Percentiles rank a stretch among this genome's conserved stretches.
These are phyloP conservation scores for Chrysosporium keratinophilum DNA, from an alignment of 2,329 filamentous ascomycete genomes.

Conservation along the genomic window DNA sequence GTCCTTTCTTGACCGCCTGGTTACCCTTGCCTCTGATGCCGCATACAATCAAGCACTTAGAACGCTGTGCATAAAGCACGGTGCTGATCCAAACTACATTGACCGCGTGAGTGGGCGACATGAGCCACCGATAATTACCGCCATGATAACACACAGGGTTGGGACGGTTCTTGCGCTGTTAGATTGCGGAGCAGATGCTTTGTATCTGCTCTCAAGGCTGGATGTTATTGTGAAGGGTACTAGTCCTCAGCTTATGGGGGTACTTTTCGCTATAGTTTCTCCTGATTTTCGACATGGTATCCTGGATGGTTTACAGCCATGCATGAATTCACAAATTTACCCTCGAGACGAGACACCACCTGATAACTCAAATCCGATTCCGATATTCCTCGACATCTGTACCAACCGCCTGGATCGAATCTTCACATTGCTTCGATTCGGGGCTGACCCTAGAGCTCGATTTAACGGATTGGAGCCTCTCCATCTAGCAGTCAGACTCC, in stretches of 20 bases:
- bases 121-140: not conserved
- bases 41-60: not conserved
- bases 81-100: not conserved
- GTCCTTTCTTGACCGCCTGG: not conserved
- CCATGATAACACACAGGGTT: not conserved
- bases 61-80: not conserved
- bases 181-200: not conserved
- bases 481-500: not conserved
- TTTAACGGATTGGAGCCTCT: conserved; percentile 1
- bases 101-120: not conserved
- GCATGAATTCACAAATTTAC: not conserved
- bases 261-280: not conserved
- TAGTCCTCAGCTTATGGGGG: not conserved
- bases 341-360: not conserved
- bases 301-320: not conserved
- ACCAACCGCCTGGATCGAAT: not conserved
- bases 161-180: not conserved
- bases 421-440: not conserved
- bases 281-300: not conserved
- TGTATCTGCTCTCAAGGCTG: not conserved
- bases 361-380: not conserved
- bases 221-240: not conserved
- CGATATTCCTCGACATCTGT: not conserved
- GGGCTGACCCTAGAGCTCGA: conserved; percentile 1
- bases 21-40: not conserved